Percentiles rank a stretch among this genome's conserved stretches.
phyloP scores from a whole-genome alignment of 2,329 filamentous ascomycete genomes.

The Botrytis fragariae region DNA sequence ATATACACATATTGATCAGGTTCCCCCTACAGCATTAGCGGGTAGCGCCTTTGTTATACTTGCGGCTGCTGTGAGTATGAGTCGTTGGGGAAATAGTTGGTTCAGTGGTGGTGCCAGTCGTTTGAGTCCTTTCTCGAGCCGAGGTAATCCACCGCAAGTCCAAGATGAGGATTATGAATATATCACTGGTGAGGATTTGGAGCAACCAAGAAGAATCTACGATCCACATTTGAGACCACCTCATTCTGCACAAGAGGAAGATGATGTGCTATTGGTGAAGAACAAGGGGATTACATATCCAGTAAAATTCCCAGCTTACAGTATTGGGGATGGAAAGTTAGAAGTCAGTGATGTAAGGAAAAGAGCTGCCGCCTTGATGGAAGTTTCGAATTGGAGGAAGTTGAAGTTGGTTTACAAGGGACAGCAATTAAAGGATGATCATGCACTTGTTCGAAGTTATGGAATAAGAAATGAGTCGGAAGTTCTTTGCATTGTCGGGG shows the following conservation, averaged over 20 bases:
- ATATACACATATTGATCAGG: conserved; percentile 34
- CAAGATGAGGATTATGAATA: conserved; percentile 78
- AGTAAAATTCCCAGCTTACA: conserved; percentile 71
- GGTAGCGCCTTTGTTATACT: conserved; percentile 33
- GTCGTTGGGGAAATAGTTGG: conserved; percentile 36
- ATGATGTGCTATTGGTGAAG: conserved; percentile 70
- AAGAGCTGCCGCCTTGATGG: conserved; percentile 65
- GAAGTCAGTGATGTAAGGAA: conserved; percentile 63
- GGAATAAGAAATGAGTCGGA: conserved; percentile 62
- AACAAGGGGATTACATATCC: conserved; percentile 64
- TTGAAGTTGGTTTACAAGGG: conserved; percentile 75
- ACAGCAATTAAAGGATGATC: conserved; percentile 63
- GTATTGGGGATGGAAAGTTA: conserved; percentile 72
- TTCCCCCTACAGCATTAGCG: conserved; percentile 31
- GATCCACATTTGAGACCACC: conserved; percentile 44
- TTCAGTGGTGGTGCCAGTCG: conserved; percentile 32
- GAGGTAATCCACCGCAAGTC: conserved; percentile 55
- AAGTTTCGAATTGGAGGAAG: conserved; percentile 54
- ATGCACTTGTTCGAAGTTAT: conserved; percentile 55
- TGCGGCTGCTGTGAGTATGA: conserved; percentile 37
- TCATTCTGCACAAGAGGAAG: conserved; percentile 49
- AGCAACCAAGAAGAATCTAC: conserved; percentile 46
- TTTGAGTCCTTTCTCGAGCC: conserved; percentile 38
- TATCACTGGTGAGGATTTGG: conserved; percentile 74
- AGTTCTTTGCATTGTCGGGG: conserved; percentile 57